Evolutionary conservation across 495 filamentous ascomycete species (phyloP).

Genomic region (Lophiostoma macrostomum): DNA sequence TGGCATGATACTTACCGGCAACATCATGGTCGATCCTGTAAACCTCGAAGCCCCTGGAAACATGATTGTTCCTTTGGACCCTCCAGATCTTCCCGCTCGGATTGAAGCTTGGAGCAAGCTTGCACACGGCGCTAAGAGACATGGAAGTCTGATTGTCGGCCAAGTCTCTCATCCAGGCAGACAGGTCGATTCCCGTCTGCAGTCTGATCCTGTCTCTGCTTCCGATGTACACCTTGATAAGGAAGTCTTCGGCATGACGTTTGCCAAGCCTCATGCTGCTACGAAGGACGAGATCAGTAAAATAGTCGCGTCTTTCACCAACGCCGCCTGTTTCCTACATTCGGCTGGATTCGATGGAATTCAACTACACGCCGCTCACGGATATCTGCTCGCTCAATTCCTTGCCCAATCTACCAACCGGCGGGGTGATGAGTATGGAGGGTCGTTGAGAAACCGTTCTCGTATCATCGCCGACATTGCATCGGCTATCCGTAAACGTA

Average conservation of each 20-base stretch:
- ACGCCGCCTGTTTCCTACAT: constrained; percentile 48
- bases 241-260: too few species aligned
- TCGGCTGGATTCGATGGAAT: constrained; percentile 55
- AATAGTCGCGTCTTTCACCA: constrained; percentile 41
- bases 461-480: constrained; percentile 51
- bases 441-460: constrained; percentile 46
- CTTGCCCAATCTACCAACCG: constrained; percentile 38
- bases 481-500: constrained; percentile 43
- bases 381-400: constrained; percentile 50
- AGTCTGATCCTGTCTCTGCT: neutral
- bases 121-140: neutral
- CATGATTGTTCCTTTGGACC: neutral
- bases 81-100: neutral
- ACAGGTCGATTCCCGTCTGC: neutral
- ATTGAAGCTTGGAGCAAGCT: neutral
- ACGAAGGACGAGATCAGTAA: neutral
- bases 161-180: neutral
- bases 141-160: neutral
- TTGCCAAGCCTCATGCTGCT: neutral
- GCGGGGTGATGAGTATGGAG: constrained; percentile 51
- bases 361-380: constrained; percentile 59
- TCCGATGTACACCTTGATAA: too few species aligned
- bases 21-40: neutral
- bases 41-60: neutral
- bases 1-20: neutral